A percentile compares a stretch with the other conserved stretches of the same genome.
Evolutionary conservation across 345 rosid genomes (phyloP).

Genomic region (Gossypium ekmanianum): DNA sequence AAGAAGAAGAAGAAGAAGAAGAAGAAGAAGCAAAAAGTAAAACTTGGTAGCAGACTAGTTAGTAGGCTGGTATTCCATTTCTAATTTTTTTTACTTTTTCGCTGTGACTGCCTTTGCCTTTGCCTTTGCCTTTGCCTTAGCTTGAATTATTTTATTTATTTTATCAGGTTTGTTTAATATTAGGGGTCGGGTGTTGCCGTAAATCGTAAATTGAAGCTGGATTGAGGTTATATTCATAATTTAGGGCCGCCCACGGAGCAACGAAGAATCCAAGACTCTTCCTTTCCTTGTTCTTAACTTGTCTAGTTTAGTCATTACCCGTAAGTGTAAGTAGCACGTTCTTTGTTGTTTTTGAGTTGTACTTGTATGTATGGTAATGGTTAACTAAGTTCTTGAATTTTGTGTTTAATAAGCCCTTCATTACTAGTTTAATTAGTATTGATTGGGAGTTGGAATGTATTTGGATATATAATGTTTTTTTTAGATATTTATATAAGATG

Average conservation of each 20-base stretch:
- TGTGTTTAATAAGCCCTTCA: too few relatives aligned
- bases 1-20: not conserved
- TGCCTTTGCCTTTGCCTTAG: constrained; percentile 21
- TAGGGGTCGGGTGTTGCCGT: constrained; percentile 35
- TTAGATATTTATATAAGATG: too few relatives aligned
- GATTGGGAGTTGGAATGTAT: too few relatives aligned
- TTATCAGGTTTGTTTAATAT: too few relatives aligned
- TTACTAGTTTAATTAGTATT: too few relatives aligned
- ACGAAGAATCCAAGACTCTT: constrained; percentile 69
- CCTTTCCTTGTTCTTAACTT: not conserved
- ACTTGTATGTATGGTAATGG: not conserved
- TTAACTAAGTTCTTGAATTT: too few relatives aligned
- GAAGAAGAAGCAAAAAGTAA: not conserved
- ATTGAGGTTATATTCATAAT: constrained; percentile 18
- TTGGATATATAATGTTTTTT: too few relatives aligned
- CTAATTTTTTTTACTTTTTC: not conserved
- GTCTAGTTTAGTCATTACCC: too few relatives aligned
- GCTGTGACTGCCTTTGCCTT: not conserved
- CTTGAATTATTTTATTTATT: constrained; percentile 25
- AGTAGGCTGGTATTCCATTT: not conserved
- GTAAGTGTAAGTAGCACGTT: not conserved
- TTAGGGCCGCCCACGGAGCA: constrained; percentile 46
- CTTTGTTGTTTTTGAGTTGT: not conserved
- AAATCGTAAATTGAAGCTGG: constrained; percentile 43
- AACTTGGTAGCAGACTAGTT: not conserved